A percentile compares a stretch with the other conserved stretches of the same genome.
Conservation (phyloP, 306 rosid species). For the Pueraria montana region DNA sequence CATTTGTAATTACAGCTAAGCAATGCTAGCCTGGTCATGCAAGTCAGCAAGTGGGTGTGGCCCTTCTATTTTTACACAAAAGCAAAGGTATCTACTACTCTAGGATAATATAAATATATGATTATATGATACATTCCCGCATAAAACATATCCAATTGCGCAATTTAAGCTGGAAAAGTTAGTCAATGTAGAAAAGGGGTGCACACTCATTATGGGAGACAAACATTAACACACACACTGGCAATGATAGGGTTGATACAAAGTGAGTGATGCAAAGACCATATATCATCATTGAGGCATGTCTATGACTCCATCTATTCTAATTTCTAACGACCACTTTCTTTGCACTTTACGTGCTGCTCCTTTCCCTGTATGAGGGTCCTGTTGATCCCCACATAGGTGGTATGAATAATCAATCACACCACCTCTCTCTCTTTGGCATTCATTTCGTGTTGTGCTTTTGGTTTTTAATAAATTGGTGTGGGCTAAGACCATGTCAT, state of each 20-base stretch:
- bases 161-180: slow-evolving; percentile 55
- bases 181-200: slow-evolving; percentile 35
- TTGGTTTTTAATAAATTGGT: slow-evolving; percentile 25
- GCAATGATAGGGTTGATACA: slow-evolving; percentile 45
- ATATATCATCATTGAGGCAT: slow-evolving; percentile 54
- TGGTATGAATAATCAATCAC: slow-evolving; percentile 51
- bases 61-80: background rate
- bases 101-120: slow-evolving; percentile 21
- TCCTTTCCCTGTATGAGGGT: slow-evolving; percentile 56
- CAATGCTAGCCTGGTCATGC: slow-evolving; percentile 13
- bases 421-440: background rate
- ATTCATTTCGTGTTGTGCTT: slow-evolving; percentile 30
- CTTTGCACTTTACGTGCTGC: slow-evolving; percentile 48
- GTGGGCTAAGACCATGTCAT: slow-evolving; percentile 17
- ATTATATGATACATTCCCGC: background rate
- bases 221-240: background rate
- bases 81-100: background rate
- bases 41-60: slow-evolving; percentile 16
- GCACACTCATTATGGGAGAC: slow-evolving; percentile 38
- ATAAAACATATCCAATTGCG: slow-evolving; percentile 38
- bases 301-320: slow-evolving; percentile 33
- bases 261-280: slow-evolving; percentile 48
- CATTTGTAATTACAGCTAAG: slow-evolving; percentile 27
- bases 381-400: slow-evolving; percentile 59
- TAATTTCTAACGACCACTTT: slow-evolving; percentile 30